Evolutionary conservation across 495 filamentous ascomycete species (phyloP), one percentile per base, ranked within the genome.

Genomic region (Tuber indicum): DNA sequence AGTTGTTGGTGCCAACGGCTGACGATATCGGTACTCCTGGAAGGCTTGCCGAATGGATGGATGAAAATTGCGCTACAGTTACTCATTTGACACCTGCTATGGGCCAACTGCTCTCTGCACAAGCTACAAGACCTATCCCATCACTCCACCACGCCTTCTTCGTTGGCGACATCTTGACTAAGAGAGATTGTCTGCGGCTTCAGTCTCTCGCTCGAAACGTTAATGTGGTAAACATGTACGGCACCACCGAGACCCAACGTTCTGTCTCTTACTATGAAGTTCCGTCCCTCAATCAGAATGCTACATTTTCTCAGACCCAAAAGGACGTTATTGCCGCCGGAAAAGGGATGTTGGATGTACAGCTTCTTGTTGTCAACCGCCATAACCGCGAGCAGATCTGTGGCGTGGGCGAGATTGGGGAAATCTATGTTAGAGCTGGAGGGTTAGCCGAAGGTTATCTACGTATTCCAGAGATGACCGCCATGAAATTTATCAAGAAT

Each of bases 41-140:
- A 84, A 90, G 88, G 76, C 87, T 99, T 32, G 94, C 93, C 3
- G 92, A 96, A 81, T 98, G 96, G 96, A 94, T 98, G 91, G 87
- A 87, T 71, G 88, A 92, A 74, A 89, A 94, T 81, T 85, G 88
- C 73, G 90, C 92, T 21, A 97, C 93, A 23, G 91, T 96, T 47
- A 95, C 94, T 7, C 96, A 98, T 83, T 86, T 99, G 23, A 99
- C 96, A 0, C 96, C 96, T 9, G 96, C 94, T 52, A 93, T 98
- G 94, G 95, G 95, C 72, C 94, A 98, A 82, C 96, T 99, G 73
- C 87, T 99, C 1, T 92, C 97, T 44, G 96, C 95, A 52, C 93
- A 93, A 79, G 92, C 93, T 10, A 91, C 88, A 12, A 89, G 90
- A 0, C 86, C 92, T 78, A 97, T 97, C 83, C 91, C 93, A 16